Conservation (phyloP, 2,329 filamentous ascomycete species). For the Microdochium bolleyi region DNA sequence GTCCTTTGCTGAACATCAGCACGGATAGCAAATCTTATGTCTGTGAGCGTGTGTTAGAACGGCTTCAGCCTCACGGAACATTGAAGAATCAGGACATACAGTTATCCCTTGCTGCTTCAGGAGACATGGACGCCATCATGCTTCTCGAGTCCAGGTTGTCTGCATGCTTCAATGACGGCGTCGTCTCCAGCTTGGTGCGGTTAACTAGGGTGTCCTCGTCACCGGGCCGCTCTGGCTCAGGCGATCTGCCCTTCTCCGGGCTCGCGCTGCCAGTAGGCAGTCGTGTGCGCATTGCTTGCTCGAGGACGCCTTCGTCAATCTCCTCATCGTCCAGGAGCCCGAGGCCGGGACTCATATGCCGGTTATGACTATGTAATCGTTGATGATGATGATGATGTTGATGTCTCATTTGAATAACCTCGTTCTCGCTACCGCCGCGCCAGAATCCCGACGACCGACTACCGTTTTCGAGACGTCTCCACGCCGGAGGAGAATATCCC, state of each 20-base stretch:
- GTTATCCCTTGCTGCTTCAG: conserved; percentile 33
- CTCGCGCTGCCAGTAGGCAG: conserved; percentile 48
- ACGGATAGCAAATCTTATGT: conserved; percentile 80
- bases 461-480: conserved; percentile 53
- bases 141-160: conserved; percentile 5
- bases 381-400: too few species aligned
- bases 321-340: conserved; percentile 14
- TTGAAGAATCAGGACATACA: conserved; percentile 29
- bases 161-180: conserved; percentile 13
- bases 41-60: conserved; percentile 33
- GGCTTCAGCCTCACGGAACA: background rate
- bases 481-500: conserved; percentile 52
- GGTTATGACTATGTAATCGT: background rate
- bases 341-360: background rate
- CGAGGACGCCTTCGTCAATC: conserved; percentile 33
- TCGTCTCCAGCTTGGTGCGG: conserved; percentile 18
- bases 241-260: conserved; percentile 44
- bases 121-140: conserved; percentile 18
- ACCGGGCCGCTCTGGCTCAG: conserved; percentile 27
- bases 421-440: conserved; percentile 42
- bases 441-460: conserved; percentile 53
- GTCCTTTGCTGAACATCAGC: conserved; percentile 84
- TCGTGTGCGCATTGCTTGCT: conserved; percentile 44
- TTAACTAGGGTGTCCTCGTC: conserved; percentile 30
- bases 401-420: too few species aligned